These are phyloP conservation scores for Suillus clintonianus DNA, from an alignment of 768 basidiomycete genomes.

Conservation along the genomic window DNA sequence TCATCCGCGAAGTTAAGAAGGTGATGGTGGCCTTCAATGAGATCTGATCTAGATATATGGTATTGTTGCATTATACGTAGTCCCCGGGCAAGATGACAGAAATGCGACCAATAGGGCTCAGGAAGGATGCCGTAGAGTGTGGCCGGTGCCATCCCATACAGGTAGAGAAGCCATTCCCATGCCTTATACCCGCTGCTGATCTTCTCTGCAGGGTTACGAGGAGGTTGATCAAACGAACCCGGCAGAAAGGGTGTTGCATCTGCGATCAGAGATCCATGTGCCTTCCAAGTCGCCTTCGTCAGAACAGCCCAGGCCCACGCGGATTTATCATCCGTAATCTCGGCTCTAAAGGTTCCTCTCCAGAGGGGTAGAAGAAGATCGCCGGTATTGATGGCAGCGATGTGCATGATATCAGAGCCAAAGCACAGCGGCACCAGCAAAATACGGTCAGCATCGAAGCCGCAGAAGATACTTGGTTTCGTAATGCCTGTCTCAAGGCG, in stretches of 20 bases:
- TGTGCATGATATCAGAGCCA: conserved; percentile 44
- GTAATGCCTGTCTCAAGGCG: conserved; percentile 35
- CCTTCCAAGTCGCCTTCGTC: conserved; percentile 16
- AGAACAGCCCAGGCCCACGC: conserved; percentile 35
- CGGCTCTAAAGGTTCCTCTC: neutral
- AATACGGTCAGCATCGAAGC: conserved; percentile 20
- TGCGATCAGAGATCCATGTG: conserved; percentile 6
- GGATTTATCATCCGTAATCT: conserved; percentile 13
- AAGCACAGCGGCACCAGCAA: conserved; percentile 37
- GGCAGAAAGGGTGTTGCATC: conserved; percentile 13
- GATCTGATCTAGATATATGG: conserved; percentile 10
- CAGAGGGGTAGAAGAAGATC: conserved; percentile 14
- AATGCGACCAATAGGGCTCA: neutral
- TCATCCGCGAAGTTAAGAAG: conserved; percentile 23
- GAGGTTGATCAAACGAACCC: conserved; percentile 19
- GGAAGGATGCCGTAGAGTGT: conserved; percentile 1
- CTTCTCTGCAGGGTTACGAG: too few species aligned
- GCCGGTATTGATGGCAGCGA: conserved; percentile 25
- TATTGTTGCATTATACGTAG: conserved; percentile 19
- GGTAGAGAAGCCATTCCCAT: too few species aligned
- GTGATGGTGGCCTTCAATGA: conserved; percentile 10
- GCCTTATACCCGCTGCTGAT: too few species aligned
- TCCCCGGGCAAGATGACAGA: too few species aligned
- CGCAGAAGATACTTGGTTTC: conserved; percentile 38
- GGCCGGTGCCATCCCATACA: neutral